Percentiles rank a stretch among this genome's conserved stretches.
These are phyloP conservation scores for Candida bentonensis DNA, from an alignment of 805 yeast genomes.

Conservation along the genomic window DNA sequence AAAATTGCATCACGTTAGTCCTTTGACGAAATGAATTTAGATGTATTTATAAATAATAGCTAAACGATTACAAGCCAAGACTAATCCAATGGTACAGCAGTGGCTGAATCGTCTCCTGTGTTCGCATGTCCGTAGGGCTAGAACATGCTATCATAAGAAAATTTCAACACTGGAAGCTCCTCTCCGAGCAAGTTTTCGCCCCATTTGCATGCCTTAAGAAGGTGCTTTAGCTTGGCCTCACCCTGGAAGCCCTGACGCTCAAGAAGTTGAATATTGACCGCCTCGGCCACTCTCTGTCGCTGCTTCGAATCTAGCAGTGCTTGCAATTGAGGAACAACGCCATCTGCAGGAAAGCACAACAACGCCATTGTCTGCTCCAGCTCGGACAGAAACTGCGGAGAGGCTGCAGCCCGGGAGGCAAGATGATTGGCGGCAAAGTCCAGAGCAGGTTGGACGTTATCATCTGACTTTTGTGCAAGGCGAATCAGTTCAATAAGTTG, in stretches of 20 bases:
- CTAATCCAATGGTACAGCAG: no score
- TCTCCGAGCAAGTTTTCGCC: constrained; percentile 36
- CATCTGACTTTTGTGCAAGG: constrained; percentile 11
- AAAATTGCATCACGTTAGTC: no score
- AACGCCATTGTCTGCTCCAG: constrained; percentile 77
- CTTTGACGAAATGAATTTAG: no score
- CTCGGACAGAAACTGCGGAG: constrained; percentile 45
- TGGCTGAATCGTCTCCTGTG: no score
- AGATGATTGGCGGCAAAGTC: constrained; percentile 28
- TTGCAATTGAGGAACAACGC: constrained; percentile 29
- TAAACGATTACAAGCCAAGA: no score
- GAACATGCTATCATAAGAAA: not conserved
- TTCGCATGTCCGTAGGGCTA: no score
- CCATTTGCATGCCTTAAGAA: constrained; percentile 50
- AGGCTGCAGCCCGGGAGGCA: constrained; percentile 43
- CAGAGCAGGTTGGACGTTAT: constrained; percentile 13
- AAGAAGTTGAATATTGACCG: constrained; percentile 57
- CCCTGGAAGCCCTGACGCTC: constrained; percentile 22
- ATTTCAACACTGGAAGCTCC: not conserved
- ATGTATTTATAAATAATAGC: no score
- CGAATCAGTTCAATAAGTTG: constrained; percentile 73
- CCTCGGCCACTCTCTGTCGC: constrained; percentile 50
- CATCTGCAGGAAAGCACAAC: constrained; percentile 33
- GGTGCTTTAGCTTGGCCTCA: constrained; percentile 32
- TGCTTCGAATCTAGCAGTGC: constrained; percentile 44